These are phyloP conservation scores for Polyporus tsugae DNA, from an alignment of 1,284 basidiomycete species.

Conservation along the genomic window DNA sequence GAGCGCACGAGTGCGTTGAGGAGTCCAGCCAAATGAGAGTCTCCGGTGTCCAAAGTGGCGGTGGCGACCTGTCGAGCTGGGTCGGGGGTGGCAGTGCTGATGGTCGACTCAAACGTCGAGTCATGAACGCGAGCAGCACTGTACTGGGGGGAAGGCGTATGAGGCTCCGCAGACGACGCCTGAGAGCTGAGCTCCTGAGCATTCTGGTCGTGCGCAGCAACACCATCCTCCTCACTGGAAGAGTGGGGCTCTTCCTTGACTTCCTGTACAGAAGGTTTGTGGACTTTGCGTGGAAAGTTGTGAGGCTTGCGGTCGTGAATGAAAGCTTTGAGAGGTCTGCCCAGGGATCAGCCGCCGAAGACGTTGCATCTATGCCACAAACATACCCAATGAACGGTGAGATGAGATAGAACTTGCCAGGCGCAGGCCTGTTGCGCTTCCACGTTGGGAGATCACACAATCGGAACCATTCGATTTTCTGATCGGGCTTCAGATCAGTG, in stretches of 20 bases:
- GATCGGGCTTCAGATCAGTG: constrained; percentile 25
- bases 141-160: constrained; percentile 69
- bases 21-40: constrained; percentile 76
- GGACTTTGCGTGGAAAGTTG: constrained; percentile 41
- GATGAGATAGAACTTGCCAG: constrained; percentile 94
- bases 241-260: constrained; percentile 29
- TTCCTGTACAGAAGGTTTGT: constrained; percentile 27
- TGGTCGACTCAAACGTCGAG: constrained; percentile 35
- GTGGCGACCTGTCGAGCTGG: constrained; percentile 21
- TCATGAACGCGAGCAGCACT: constrained; percentile 47
- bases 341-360: background rate
- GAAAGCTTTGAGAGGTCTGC: constrained; percentile 72
- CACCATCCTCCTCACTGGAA: constrained; percentile 39
- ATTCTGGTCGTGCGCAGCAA: constrained; percentile 29
- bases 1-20: constrained; percentile 65
- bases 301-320: constrained; percentile 52
- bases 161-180: constrained; percentile 66
- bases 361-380: background rate
- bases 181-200: constrained; percentile 73
- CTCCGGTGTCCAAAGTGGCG: constrained; percentile 45
- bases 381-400: constrained; percentile 93
- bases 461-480: constrained; percentile 98
- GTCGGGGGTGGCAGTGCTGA: constrained; percentile 23
- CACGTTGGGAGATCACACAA: constrained; percentile 93
- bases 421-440: constrained; percentile 79